These are phyloP conservation scores for Cercospora sojina DNA, from an alignment of 2,329 filamentous ascomycete species.

Conservation along the genomic window DNA sequence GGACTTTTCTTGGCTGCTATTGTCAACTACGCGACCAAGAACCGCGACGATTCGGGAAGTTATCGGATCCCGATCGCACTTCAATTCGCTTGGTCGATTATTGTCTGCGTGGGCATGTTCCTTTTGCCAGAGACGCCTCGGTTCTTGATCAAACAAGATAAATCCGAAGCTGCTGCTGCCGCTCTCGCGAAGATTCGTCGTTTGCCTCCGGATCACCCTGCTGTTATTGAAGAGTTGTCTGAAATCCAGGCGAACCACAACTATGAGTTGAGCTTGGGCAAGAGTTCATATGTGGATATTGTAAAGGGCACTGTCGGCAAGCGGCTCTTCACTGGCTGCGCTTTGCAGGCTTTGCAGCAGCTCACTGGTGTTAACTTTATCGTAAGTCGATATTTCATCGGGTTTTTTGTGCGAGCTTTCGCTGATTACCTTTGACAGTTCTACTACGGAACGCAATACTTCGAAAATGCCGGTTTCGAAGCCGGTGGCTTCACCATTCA, in stretches of 20 bases:
- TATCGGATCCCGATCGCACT: slow-evolving; percentile 41
- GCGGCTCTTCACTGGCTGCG: slow-evolving; percentile 69
- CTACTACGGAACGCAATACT: slow-evolving; percentile 67
- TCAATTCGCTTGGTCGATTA: slow-evolving; percentile 40
- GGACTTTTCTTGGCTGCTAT: slow-evolving; percentile 66
- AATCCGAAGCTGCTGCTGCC: slow-evolving; percentile 31
- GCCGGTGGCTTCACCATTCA: slow-evolving; percentile 26
- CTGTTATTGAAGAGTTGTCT: slow-evolving; percentile 61
- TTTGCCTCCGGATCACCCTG: slow-evolving; percentile 66
- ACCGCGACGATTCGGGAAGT: slow-evolving; percentile 36
- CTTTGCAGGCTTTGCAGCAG: slow-evolving; percentile 75
- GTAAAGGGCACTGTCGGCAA: slow-evolving; percentile 64
- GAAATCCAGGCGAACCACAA: slow-evolving; percentile 87
- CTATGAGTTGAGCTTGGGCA: slow-evolving; percentile 67
- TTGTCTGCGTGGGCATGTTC: slow-evolving; percentile 37
- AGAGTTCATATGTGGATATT: slow-evolving; percentile 62
- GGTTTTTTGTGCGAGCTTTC: neutral
- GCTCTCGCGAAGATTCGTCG: slow-evolving; percentile 63
- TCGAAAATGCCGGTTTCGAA: slow-evolving; percentile 45
- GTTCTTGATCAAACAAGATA: slow-evolving; percentile 38
- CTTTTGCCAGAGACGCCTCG: slow-evolving; percentile 40
- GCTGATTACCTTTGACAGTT: neutral
- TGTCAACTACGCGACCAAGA: slow-evolving; percentile 64
- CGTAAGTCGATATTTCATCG: neutral
- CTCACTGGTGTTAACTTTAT: slow-evolving; percentile 54